Conservation (phyloP, 2,329 filamentous ascomycete genomes). For the Fusarium oxysporum region DNA sequence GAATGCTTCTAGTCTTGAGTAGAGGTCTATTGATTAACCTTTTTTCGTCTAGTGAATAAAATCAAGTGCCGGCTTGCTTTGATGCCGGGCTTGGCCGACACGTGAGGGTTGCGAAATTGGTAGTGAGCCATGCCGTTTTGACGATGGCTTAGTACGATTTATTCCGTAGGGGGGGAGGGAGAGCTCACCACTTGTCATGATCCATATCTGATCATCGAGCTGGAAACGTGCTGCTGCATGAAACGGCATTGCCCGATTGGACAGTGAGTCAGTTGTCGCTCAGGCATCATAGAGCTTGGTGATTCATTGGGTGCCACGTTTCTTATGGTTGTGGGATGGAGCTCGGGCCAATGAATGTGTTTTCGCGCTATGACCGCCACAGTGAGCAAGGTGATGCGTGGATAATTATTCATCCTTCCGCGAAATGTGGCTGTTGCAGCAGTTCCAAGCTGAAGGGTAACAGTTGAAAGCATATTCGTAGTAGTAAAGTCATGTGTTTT, state of each 20-base stretch:
- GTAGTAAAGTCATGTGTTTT: neutral
- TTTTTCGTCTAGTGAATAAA: neutral
- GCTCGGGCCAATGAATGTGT: neutral
- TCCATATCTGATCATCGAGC: neutral
- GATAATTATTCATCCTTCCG: neutral
- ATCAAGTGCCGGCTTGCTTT: neutral
- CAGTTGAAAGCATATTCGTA: neutral
- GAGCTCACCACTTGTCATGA: neutral
- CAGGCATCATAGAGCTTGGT: too few species aligned
- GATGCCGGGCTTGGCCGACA: constrained; percentile 19
- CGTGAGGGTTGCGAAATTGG: constrained; percentile 16
- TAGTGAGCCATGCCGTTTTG: neutral
- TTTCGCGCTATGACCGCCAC: neutral
- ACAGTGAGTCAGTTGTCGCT: neutral
- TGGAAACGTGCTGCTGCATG: neutral
- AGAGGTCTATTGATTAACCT: neutral
- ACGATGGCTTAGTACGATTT: neutral
- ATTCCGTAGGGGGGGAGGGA: neutral
- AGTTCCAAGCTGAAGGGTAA: neutral
- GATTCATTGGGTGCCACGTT: neutral
- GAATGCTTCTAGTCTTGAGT: constrained; percentile 13
- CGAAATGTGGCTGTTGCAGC: neutral
- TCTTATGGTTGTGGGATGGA: neutral
- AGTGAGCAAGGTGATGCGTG: neutral
- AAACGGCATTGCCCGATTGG: neutral